phyloP scores from a whole-genome alignment of 495 filamentous ascomycete species.

The Tuber borchii region DNA sequence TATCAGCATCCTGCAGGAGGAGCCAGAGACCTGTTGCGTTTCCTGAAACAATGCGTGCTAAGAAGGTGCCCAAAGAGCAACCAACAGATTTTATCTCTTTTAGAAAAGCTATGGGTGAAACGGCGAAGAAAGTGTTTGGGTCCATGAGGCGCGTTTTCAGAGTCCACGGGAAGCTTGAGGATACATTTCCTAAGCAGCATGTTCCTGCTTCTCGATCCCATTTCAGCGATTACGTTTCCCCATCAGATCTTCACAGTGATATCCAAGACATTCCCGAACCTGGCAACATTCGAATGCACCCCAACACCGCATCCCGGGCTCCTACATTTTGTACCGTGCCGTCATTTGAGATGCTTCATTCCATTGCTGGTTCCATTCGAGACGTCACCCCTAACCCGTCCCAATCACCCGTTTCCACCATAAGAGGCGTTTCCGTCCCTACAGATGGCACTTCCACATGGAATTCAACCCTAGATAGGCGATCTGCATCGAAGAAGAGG shows the following conservation, averaged over 20 bases:
- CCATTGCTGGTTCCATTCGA: constrained; percentile 35
- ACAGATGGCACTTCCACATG: constrained; percentile 32
- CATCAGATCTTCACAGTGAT: constrained; percentile 24
- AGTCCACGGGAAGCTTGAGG: constrained; percentile 29
- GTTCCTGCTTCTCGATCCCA: constrained; percentile 31
- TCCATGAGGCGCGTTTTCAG: constrained; percentile 37
- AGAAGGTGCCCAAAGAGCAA: constrained; percentile 24
- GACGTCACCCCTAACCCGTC: constrained; percentile 18
- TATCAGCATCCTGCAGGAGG: constrained; percentile 28
- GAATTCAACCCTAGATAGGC: constrained; percentile 29
- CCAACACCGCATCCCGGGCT: constrained; percentile 34
- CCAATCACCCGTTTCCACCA: constrained; percentile 11
- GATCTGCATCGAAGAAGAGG: constrained; percentile 21
- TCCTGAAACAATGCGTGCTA: constrained; percentile 33
- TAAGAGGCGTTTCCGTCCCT: constrained; percentile 16
- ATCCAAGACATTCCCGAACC: constrained; percentile 31
- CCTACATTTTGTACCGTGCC: constrained; percentile 35
- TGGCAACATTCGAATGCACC: constrained; percentile 32
- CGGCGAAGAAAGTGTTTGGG: constrained; percentile 39
- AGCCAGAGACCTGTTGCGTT: constrained; percentile 29
- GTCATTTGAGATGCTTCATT: constrained; percentile 37
- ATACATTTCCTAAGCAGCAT: constrained; percentile 39
- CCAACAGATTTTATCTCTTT: constrained; percentile 18
- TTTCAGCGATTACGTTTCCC: constrained; percentile 38
- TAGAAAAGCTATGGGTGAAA: constrained; percentile 29